Conservation (phyloP, 129 eudicot species). For the Mikania micrantha region DNA sequence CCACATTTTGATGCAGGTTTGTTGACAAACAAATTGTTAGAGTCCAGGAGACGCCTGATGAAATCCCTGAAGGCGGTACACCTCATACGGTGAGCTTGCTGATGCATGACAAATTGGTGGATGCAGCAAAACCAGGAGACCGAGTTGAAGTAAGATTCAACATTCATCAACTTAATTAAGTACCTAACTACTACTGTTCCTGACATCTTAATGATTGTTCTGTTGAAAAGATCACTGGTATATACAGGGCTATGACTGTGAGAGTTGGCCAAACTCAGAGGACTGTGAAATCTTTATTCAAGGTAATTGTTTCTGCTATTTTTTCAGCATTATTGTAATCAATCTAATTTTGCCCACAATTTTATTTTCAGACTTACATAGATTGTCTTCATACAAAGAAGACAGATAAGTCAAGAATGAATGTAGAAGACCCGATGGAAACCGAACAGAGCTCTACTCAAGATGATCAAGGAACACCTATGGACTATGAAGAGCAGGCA, state of each 20-base stretch:
- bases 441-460: constrained; percentile 38
- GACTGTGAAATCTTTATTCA: constrained; percentile 67
- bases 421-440: constrained; percentile 69
- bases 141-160: constrained; percentile 75
- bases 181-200: background rate
- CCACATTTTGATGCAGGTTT: constrained; percentile 40
- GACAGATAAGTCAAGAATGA: constrained; percentile 88
- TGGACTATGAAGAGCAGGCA: constrained; percentile 52
- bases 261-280: constrained; percentile 81
- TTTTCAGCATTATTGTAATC: background rate
- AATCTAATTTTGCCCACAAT: background rate
- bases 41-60: constrained; percentile 95
- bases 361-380: constrained; percentile 66
- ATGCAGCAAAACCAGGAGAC: constrained; percentile 97
- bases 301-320: constrained; percentile 28
- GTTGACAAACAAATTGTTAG: constrained; percentile 96
- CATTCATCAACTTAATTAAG: background rate
- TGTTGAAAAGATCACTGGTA: constrained; percentile 75
- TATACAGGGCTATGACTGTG: constrained; percentile 91
- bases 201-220: background rate
- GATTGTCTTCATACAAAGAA: constrained; percentile 95
- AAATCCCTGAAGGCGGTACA: constrained; percentile 97
- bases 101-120: constrained; percentile 96
- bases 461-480: constrained; percentile 41
- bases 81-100: constrained; percentile 97